phyloP scores from a whole-genome alignment of 1,139 yeast species.

The Zhuliangozyma parablackwelliae region DNA sequence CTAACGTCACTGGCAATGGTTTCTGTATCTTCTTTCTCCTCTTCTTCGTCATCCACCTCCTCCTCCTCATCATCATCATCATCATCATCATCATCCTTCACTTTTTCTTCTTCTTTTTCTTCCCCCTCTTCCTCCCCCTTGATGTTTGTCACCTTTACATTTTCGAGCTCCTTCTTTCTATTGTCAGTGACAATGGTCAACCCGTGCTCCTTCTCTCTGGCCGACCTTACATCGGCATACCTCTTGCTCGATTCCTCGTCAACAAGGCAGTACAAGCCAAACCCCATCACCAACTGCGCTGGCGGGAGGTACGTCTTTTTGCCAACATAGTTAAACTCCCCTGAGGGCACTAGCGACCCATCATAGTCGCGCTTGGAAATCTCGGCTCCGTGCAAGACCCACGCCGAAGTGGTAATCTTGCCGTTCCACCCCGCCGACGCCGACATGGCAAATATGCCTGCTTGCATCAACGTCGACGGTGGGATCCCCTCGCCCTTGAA shows the following conservation, averaged over 20 bases:
- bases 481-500: slow-evolving; percentile 58
- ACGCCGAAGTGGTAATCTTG: slow-evolving; percentile 74
- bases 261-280: slow-evolving; percentile 74
- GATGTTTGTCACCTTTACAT: slow-evolving; percentile 8
- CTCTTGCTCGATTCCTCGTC: slow-evolving; percentile 49
- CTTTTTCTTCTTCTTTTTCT: slow-evolving; percentile 9
- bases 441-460: slow-evolving; percentile 80
- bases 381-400: slow-evolving; percentile 69
- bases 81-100: slow-evolving; percentile 9
- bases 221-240: slow-evolving; percentile 32
- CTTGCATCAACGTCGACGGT: slow-evolving; percentile 84
- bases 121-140: slow-evolving; percentile 9
- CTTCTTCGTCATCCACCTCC: slow-evolving; percentile 11
- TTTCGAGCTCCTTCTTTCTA: slow-evolving; percentile 30
- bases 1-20: not conserved
- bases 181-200: slow-evolving; percentile 36
- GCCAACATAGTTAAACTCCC: slow-evolving; percentile 54
- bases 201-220: slow-evolving; percentile 45
- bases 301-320: slow-evolving; percentile 72
- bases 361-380: slow-evolving; percentile 68
- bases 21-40: not conserved
- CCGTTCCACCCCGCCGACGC: slow-evolving; percentile 88
- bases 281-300: slow-evolving; percentile 81
- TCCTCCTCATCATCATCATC: slow-evolving; percentile 6
- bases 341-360: slow-evolving; percentile 60